Percentiles rank a stretch among this genome's conserved stretches.
Conservation (phyloP, 305 asterid species). For the Plantago coronopus region DNA sequence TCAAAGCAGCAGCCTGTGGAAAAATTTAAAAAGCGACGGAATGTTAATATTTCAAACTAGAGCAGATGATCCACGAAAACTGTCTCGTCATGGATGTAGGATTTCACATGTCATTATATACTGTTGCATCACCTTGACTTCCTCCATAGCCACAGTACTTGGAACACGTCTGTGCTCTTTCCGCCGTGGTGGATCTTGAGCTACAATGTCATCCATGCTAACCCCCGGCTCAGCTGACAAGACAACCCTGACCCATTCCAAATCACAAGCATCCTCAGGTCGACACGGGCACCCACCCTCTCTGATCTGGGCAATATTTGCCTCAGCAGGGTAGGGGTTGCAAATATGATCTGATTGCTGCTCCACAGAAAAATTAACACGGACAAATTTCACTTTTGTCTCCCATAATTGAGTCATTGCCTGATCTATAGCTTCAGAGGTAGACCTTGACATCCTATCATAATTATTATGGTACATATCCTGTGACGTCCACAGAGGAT, state of each 20-base stretch:
- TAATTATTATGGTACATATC: slow-evolving; percentile 72
- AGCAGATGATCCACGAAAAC: slow-evolving; percentile 9
- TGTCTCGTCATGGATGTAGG: slow-evolving; percentile 3
- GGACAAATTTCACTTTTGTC: slow-evolving; percentile 88
- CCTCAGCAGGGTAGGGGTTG: slow-evolving; percentile 25
- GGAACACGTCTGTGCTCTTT: slow-evolving; percentile 99
- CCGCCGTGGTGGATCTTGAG: slow-evolving; percentile 83
- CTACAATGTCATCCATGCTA: slow-evolving; percentile 92
- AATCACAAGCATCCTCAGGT: slow-evolving; percentile 38
- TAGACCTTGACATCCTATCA: slow-evolving; percentile 87
- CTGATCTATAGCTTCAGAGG: slow-evolving; percentile 98
- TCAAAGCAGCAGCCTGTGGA: slow-evolving; percentile 96
- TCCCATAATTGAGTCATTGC: slow-evolving; percentile 97
- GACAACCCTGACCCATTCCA: slow-evolving; percentile 76
- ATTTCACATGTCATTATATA: slow-evolving; percentile 14
- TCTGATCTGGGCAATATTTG: slow-evolving; percentile 32
- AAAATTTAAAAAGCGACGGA: slow-evolving; percentile 17
- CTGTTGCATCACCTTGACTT: slow-evolving; percentile 73
- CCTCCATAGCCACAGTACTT: slow-evolving; percentile 98
- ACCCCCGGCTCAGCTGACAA: slow-evolving; percentile 96
- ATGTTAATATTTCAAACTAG: slow-evolving; percentile 18
- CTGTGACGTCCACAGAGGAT: slow-evolving; percentile 77
- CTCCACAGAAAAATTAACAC: slow-evolving; percentile 83
- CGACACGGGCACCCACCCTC: slow-evolving; percentile 46
- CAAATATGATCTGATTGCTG: slow-evolving; percentile 35